Evolutionary conservation across 306 rosid species (phyloP).

Genomic region (Vigna nakashimae): DNA sequence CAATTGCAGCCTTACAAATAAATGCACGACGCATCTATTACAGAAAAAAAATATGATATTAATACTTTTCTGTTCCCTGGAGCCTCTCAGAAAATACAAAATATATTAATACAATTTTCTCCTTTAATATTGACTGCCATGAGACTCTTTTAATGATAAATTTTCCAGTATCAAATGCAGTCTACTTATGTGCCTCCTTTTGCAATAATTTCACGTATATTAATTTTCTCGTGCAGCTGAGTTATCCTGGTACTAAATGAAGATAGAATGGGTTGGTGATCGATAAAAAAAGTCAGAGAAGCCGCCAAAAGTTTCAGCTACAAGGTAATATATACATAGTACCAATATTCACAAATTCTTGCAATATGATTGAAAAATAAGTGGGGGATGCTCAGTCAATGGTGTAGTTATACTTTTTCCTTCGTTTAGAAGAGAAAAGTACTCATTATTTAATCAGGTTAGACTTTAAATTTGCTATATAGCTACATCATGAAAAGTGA

Average conservation of each 20-base stretch:
- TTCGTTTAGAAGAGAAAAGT: neutral
- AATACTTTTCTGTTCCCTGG: neutral
- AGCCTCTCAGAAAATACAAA: constrained; percentile 5
- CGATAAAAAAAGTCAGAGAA: neutral
- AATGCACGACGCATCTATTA: neutral
- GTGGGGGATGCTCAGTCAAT: neutral
- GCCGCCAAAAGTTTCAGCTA: neutral
- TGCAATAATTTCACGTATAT: neutral
- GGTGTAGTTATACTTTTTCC: neutral
- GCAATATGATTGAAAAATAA: neutral
- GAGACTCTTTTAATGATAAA: neutral
- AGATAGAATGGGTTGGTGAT: constrained; percentile 2
- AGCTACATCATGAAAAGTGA: neutral
- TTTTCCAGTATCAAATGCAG: neutral
- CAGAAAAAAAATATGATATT: neutral
- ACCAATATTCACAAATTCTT: neutral
- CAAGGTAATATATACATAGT: neutral
- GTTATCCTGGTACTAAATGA: neutral
- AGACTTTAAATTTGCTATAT: neutral
- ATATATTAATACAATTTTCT: neutral
- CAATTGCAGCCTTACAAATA: neutral
- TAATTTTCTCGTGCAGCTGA: neutral
- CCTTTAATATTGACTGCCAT: constrained; percentile 9
- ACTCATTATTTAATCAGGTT: neutral
- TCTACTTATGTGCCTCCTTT: neutral